Evolutionary conservation across 108 stramenopile species (phyloP), one percentile per base, ranked within the genome.

Genomic region (Seminavis robusta): DNA sequence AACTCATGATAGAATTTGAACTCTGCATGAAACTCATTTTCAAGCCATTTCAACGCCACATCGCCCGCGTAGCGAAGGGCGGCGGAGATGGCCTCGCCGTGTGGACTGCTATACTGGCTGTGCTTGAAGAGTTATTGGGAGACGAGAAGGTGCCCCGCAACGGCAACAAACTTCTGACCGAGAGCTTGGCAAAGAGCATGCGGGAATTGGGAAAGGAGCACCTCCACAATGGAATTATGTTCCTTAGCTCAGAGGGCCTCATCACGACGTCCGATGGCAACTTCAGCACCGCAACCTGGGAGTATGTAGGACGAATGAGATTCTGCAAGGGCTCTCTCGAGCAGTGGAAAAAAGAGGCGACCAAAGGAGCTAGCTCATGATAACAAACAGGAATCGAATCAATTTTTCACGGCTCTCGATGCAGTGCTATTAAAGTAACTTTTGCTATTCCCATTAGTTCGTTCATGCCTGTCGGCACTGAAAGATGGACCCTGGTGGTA

Each of bases 31-130:
- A 84, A 47, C 75, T 92, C 11, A 70, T 92, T 25, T 92, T 92
- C 73, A 88, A 92, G 58, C 90, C 90, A 9, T 68, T 92, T 32
- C 67, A 86, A 10, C 84, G 86, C 52, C 85, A 92, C 48, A 56
- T 46, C 23, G 63, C 83, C 13, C 25, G 84, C 10, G 56, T 55
- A n/a, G 57, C 60, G 17, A 75, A 61, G 26, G 42, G 28, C 6
- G 39, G 38, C 32, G 52, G 62, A 33, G 63, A 74, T 21, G 55
- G 86, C 13, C 13, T 68, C 17, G 54, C 62, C 8, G 51, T 92
- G 8, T 92, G 90, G 90, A 71, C 55, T 26, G 71, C 79, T 10
- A 61, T 81, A 28, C 61, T 92, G 23, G 54, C 63, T 9, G 81
- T 81, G 8, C 60, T 92, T 51, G 73, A 81, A 44, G 69, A 76